These are phyloP conservation scores for Penicillium samsonianum DNA, from an alignment of 495 filamentous ascomycete genomes.

Conservation along the genomic window DNA sequence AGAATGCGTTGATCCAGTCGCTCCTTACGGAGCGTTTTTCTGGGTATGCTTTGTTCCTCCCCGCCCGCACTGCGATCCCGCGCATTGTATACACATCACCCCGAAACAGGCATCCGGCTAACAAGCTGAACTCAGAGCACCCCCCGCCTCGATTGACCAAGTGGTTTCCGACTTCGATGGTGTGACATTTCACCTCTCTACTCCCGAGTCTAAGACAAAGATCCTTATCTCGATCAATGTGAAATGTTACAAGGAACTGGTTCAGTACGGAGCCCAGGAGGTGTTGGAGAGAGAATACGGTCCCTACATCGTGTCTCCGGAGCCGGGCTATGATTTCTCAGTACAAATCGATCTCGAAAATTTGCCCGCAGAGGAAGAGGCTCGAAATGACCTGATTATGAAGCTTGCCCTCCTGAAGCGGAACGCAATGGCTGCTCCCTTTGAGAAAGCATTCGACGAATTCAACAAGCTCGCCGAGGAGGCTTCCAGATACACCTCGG, in stretches of 20 bases:
- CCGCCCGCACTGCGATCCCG: conserved; percentile 19
- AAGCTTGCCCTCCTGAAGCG: conserved; percentile 88
- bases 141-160: conserved; percentile 89
- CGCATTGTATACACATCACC: conserved; percentile 30
- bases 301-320: conserved; percentile 81
- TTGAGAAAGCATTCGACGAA: conserved; percentile 94
- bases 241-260: conserved; percentile 89
- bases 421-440: conserved; percentile 97
- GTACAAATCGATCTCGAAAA: conserved; percentile 84
- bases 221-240: conserved; percentile 92
- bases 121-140: conserved; percentile 58
- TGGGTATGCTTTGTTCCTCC: conserved; percentile 57
- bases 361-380: conserved; percentile 78
- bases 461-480: conserved; percentile 82
- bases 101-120: conserved; percentile 34
- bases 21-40: conserved; percentile 93
- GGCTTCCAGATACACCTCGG: conserved; percentile 84
- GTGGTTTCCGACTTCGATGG: conserved; percentile 98
- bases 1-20: conserved; percentile 95
- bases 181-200: conserved; percentile 96
- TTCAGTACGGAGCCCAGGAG: conserved; percentile 86
- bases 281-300: conserved; percentile 95
- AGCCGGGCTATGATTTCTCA: conserved; percentile 93
- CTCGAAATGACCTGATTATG: conserved; percentile 77
- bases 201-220: conserved; percentile 86